phyloP scores from a whole-genome alignment of 176 grass and related monocot species.

The Urochloa ruziziensis region DNA sequence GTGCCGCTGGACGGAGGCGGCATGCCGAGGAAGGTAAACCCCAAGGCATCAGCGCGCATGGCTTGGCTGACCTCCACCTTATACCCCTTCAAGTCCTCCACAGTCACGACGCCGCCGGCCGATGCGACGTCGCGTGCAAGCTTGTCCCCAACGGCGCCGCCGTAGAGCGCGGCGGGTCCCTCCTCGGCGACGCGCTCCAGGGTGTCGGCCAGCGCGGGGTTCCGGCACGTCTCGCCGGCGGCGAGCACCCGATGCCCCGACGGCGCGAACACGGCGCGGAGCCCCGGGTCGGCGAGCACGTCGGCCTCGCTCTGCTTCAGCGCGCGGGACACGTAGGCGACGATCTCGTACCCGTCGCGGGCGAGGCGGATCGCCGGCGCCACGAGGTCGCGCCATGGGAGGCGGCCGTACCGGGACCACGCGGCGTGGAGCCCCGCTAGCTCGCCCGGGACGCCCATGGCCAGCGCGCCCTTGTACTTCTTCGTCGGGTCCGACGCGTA shows the following conservation, averaged over 20 bases:
- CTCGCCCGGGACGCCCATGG: conserved; percentile 89
- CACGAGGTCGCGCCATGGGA: conserved; percentile 69
- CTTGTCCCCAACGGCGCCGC: conserved; percentile 53
- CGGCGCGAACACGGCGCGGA: conserved; percentile 68
- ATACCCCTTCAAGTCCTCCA: conserved; percentile 56
- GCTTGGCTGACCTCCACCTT: conserved; percentile 45
- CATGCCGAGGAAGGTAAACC: conserved; percentile 80
- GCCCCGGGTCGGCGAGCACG: conserved; percentile 75
- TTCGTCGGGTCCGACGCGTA: conserved; percentile 51
- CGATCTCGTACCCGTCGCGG: conserved; percentile 55
- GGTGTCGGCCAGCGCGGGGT: conserved; percentile 53
- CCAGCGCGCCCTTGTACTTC: conserved; percentile 59
- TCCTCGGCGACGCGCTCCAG: conserved; percentile 58
- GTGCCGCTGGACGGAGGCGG: conserved; percentile 88
- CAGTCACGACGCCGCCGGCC: conserved; percentile 62
- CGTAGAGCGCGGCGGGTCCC: conserved; percentile 59
- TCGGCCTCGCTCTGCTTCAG: conserved; percentile 14
- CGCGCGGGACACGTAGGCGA: conserved; percentile 41
- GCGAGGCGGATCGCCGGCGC: conserved; percentile 70
- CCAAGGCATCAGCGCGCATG: conserved; percentile 59
- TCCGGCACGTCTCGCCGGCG: conserved; percentile 66
- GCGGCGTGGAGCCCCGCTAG: conserved; percentile 70
- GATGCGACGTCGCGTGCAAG: conserved; percentile 44
- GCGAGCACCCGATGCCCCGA: conserved; percentile 41
- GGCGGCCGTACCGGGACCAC: conserved; percentile 69